Conservation (phyloP, 805 yeast genomes). For the Tanozyma kutaoensis region DNA sequence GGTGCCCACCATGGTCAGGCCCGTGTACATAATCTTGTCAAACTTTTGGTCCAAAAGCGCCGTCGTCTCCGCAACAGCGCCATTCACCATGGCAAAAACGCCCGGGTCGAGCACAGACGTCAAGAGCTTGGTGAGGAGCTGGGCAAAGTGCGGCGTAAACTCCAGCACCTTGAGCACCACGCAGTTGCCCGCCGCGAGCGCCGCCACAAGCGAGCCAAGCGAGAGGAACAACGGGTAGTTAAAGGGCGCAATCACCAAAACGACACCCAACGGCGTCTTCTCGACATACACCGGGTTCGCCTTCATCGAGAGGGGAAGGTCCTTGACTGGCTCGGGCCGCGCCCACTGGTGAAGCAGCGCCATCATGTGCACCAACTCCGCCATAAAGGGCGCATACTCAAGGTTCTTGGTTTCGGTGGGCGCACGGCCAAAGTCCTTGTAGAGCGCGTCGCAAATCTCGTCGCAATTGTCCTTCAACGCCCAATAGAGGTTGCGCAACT, state of each 20-base stretch:
- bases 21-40: slow-evolving; percentile 82
- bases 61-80: slow-evolving; percentile 29
- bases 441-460: slow-evolving; percentile 41
- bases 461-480: slow-evolving; percentile 47
- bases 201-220: slow-evolving; percentile 19
- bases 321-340: slow-evolving; percentile 31
- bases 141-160: slow-evolving; percentile 47
- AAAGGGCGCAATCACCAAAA: slow-evolving; percentile 46
- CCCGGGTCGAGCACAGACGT: slow-evolving; percentile 38
- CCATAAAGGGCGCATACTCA: slow-evolving; percentile 39
- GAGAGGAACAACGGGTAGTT: slow-evolving; percentile 59
- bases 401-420: slow-evolving; percentile 44
- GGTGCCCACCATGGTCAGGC: slow-evolving; percentile 63
- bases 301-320: slow-evolving; percentile 20
- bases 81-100: slow-evolving; percentile 54
- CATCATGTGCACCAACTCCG: slow-evolving; percentile 49
- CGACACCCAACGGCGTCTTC: slow-evolving; percentile 1
- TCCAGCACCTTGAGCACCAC: slow-evolving; percentile 77
- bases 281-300: slow-evolving; percentile 8
- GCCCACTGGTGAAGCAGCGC: slow-evolving; percentile 48
- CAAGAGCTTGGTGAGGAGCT: slow-evolving; percentile 42
- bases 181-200: slow-evolving; percentile 76
- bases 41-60: slow-evolving; percentile 45
- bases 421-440: slow-evolving; percentile 56
- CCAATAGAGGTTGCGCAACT: slow-evolving; percentile 54